phyloP scores from a whole-genome alignment of 2,329 filamentous ascomycete genomes.

The Fusarium sterilihyphosum region DNA sequence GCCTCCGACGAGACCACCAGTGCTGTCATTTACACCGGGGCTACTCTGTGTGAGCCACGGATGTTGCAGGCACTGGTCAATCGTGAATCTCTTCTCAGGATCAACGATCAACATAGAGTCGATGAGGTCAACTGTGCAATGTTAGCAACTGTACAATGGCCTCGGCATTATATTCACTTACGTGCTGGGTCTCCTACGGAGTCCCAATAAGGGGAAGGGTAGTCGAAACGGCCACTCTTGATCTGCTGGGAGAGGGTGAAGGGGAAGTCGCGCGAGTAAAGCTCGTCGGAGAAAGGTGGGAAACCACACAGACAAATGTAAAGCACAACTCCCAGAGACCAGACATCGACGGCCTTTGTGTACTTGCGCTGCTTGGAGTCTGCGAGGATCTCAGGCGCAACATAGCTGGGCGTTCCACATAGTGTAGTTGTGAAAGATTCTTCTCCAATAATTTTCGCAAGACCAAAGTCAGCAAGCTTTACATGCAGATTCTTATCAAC shows the following conservation, averaged over 20 bases:
- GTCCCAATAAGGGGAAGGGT: constrained; percentile 92
- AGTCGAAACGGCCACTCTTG: constrained; percentile 87
- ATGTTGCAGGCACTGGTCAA: constrained; percentile 91
- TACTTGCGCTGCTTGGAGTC: constrained; percentile 85
- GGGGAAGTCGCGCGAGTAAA: constrained; percentile 82
- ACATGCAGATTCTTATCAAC: constrained; percentile 85
- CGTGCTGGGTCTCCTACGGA: constrained; percentile 72
- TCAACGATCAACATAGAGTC: constrained; percentile 94
- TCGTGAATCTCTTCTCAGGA: constrained; percentile 81
- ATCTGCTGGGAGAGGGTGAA: constrained; percentile 93
- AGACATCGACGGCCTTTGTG: constrained; percentile 93
- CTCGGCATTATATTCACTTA: constrained; percentile 48
- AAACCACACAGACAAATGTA: constrained; percentile 98
- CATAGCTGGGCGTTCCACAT: constrained; percentile 96
- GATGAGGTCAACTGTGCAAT: constrained; percentile 78
- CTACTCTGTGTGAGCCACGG: constrained; percentile 80
- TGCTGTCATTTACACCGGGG: constrained; percentile 80
- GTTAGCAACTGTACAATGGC: not conserved
- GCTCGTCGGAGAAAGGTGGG: constrained; percentile 95
- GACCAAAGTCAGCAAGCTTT: constrained; percentile 94
- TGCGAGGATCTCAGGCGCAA: constrained; percentile 93
- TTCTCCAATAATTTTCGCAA: constrained; percentile 98
- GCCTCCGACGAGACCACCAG: constrained; percentile 89
- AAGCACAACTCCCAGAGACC: constrained; percentile 96
- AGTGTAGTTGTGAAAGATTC: constrained; percentile 97